A percentile compares a stretch with the other conserved stretches of the same genome.
These are phyloP conservation scores for Alternaria longipes DNA, from an alignment of 2,329 filamentous ascomycete genomes.

Conservation along the genomic window DNA sequence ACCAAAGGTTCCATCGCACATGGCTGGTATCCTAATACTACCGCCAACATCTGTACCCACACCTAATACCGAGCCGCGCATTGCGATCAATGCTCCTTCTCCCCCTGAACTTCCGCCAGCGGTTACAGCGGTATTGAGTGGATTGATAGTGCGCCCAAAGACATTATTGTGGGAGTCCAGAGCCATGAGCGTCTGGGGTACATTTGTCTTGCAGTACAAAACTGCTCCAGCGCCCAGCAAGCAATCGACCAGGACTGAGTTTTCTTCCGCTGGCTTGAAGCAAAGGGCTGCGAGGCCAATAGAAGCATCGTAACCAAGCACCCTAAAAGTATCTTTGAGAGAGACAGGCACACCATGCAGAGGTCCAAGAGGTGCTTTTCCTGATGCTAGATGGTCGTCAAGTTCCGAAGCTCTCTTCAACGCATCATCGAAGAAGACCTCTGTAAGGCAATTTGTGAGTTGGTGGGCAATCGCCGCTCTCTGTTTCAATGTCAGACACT, in stretches of 20 bases:
- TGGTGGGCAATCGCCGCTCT: conserved; percentile 59
- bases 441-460: conserved; percentile 54
- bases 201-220: conserved; percentile 63
- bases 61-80: conserved; percentile 60
- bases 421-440: conserved; percentile 51
- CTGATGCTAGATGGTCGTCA: conserved; percentile 53
- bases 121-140: conserved; percentile 58
- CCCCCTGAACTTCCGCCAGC: conserved; percentile 64
- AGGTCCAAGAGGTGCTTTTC: conserved; percentile 54
- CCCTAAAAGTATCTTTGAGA: conserved; percentile 61
- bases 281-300: conserved; percentile 55
- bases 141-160: conserved; percentile 59
- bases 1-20: conserved; percentile 61
- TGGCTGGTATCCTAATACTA: conserved; percentile 61
- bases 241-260: conserved; percentile 55
- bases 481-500: conserved; percentile 24
- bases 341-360: conserved; percentile 60
- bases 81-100: conserved; percentile 61
- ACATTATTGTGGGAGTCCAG: conserved; percentile 63
- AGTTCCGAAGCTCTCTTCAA: conserved; percentile 47
- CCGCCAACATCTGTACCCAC: conserved; percentile 66
- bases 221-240: conserved; percentile 59
- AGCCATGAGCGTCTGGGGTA: conserved; percentile 64
- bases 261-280: conserved; percentile 53
- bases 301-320: conserved; percentile 56